Conservation (phyloP, 2,329 filamentous ascomycete species). For the Cytospora piceicola region DNA sequence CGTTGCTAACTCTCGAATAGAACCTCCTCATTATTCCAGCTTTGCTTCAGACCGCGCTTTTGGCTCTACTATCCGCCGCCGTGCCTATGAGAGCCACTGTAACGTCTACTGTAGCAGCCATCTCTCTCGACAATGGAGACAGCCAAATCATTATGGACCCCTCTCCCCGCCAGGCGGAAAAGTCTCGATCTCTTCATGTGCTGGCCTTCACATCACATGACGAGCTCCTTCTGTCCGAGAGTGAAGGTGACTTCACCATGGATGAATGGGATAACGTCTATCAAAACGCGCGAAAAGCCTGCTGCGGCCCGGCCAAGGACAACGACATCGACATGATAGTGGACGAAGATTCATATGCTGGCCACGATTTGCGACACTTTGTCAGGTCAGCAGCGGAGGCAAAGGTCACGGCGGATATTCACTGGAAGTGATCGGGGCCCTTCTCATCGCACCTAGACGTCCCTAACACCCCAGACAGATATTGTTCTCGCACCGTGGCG, state of each 20-base stretch:
- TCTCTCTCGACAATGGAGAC: conserved; percentile 42
- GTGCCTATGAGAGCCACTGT: conserved; percentile 78
- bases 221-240: conserved; percentile 77
- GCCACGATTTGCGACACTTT: conserved; percentile 61
- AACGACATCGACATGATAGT: conserved; percentile 48
- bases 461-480: conserved; percentile 9
- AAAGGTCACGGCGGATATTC: conserved; percentile 57
- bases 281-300: conserved; percentile 66
- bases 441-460: background rate
- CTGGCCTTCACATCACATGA: conserved; percentile 77
- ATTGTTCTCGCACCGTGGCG: background rate
- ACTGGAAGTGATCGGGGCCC: conserved; percentile 58
- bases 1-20: conserved; percentile 47
- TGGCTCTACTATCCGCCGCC: conserved; percentile 80
- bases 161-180: conserved; percentile 62
- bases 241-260: conserved; percentile 76
- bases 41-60: conserved; percentile 76
- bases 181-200: conserved; percentile 76
- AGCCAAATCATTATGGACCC: conserved; percentile 61
- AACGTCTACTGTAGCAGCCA: conserved; percentile 66
- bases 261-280: conserved; percentile 76
- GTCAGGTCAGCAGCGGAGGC: conserved; percentile 63
- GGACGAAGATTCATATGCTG: conserved; percentile 48
- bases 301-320: conserved; percentile 51
- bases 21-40: conserved; percentile 80